These are phyloP conservation scores for Fusarium incarnatum DNA, from an alignment of 2,329 filamentous ascomycete species.

Conservation along the genomic window DNA sequence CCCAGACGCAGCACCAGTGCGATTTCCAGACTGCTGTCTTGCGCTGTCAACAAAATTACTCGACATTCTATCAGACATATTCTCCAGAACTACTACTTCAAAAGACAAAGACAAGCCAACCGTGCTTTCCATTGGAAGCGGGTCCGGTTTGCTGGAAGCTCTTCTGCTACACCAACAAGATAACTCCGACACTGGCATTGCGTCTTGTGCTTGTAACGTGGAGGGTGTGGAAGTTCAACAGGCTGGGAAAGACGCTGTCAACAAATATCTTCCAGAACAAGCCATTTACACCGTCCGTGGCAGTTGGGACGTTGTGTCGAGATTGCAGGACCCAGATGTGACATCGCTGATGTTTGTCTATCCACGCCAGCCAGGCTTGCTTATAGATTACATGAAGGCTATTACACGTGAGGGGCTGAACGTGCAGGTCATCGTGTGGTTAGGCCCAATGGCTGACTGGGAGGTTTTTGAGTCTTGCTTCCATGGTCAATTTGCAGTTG, in stretches of 20 bases:
- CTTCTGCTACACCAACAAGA: slow-evolving; percentile 14
- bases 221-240: slow-evolving; percentile 48
- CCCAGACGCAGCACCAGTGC: slow-evolving; percentile 27
- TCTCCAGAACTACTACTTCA: neutral
- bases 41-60: slow-evolving; percentile 46
- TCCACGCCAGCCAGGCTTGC: slow-evolving; percentile 48
- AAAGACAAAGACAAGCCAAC: slow-evolving; percentile 16
- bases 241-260: slow-evolving; percentile 22
- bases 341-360: slow-evolving; percentile 50
- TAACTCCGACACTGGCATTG: neutral
- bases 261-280: slow-evolving; percentile 47
- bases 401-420: slow-evolving; percentile 6
- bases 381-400: slow-evolving; percentile 44
- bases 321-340: slow-evolving; percentile 41
- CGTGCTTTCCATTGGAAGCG: slow-evolving; percentile 49
- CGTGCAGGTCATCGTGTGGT: slow-evolving; percentile 38
- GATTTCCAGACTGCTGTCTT: slow-evolving; percentile 48
- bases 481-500: slow-evolving; percentile 15
- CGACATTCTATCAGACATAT: slow-evolving; percentile 24
- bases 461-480: slow-evolving; percentile 41
- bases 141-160: slow-evolving; percentile 48
- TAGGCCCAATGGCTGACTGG: slow-evolving; percentile 47
- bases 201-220: slow-evolving; percentile 27
- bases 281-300: slow-evolving; percentile 47
- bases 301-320: slow-evolving; percentile 48